Evolutionary conservation across 768 basidiomycete species (phyloP).

Genomic region (Suillus lakei): DNA sequence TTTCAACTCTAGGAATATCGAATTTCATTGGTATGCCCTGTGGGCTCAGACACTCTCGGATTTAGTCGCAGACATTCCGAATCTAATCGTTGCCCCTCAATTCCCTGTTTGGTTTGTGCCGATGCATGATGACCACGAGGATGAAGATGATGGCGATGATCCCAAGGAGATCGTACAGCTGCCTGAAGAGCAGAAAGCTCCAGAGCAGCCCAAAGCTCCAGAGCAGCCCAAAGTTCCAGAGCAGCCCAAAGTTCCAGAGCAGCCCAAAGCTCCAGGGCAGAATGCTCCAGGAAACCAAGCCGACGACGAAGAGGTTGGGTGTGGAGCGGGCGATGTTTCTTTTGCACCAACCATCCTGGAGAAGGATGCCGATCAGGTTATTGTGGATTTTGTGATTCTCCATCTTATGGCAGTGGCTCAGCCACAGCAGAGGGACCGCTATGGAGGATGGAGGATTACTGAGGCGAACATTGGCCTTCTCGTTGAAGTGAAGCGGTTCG

Average conservation of each 20-base stretch:
- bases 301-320: background rate
- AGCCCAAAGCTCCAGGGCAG: no score
- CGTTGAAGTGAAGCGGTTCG: background rate
- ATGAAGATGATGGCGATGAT: background rate
- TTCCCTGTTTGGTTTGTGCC: background rate
- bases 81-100: background rate
- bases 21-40: background rate
- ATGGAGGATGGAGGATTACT: background rate
- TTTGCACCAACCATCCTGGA: background rate
- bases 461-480: background rate
- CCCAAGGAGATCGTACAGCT: background rate
- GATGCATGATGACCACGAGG: background rate
- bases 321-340: background rate
- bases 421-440: background rate
- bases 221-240: no score
- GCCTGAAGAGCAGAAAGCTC: no score
- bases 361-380: background rate
- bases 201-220: no score
- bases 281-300: no score
- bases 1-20: background rate
- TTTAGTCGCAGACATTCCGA: background rate
- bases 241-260: no score
- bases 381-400: background rate
- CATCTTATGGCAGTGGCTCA: background rate
- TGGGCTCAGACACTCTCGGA: background rate